Conservation (phyloP, 2,329 filamentous ascomycete genomes). For the Dryadomyces quercus-mongolicae region DNA sequence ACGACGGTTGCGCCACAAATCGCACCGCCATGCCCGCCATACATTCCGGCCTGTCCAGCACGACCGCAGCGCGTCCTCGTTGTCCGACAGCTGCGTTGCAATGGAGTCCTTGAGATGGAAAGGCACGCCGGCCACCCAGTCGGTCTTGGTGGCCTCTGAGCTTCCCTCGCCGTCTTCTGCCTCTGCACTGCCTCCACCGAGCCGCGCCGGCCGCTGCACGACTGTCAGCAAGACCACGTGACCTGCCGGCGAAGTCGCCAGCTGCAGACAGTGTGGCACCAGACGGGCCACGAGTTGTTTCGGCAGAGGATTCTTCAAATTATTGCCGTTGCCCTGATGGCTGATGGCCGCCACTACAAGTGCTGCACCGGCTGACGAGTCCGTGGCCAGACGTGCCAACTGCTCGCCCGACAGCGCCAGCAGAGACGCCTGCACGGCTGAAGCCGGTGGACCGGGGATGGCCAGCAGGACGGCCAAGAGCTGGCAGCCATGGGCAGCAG, state of each 20-base stretch:
- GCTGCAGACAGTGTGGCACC: slow-evolving; percentile 28
- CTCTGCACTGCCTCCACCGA: not conserved
- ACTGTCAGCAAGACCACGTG: slow-evolving; percentile 39
- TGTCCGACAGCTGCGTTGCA: slow-evolving; percentile 33
- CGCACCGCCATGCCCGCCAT: slow-evolving; percentile 46
- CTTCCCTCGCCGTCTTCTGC: not conserved
- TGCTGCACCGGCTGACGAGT: slow-evolving; percentile 34
- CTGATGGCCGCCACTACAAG: slow-evolving; percentile 38
- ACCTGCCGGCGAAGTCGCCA: slow-evolving; percentile 37
- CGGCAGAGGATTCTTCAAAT: slow-evolving; percentile 28
- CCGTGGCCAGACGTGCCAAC: slow-evolving; percentile 51
- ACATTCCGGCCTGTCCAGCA: slow-evolving; percentile 42
- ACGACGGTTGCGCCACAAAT: slow-evolving; percentile 40
- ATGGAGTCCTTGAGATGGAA: slow-evolving; percentile 47
- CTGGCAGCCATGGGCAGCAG: slow-evolving; percentile 62
- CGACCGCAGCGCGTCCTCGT: slow-evolving; percentile 37
- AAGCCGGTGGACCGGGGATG: slow-evolving; percentile 55
- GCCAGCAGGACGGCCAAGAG: slow-evolving; percentile 69
- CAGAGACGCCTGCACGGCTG: slow-evolving; percentile 63
- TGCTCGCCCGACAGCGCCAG: slow-evolving; percentile 42
- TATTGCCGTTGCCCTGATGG: not conserved
- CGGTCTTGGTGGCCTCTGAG: not conserved
- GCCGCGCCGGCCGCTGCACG: slow-evolving; percentile 33
- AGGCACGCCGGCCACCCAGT: slow-evolving; percentile 22
- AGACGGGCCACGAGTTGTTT: slow-evolving; percentile 39